These are phyloP conservation scores for Sporopachydermia quercuum DNA, from an alignment of 805 yeast species.

Conservation along the genomic window DNA sequence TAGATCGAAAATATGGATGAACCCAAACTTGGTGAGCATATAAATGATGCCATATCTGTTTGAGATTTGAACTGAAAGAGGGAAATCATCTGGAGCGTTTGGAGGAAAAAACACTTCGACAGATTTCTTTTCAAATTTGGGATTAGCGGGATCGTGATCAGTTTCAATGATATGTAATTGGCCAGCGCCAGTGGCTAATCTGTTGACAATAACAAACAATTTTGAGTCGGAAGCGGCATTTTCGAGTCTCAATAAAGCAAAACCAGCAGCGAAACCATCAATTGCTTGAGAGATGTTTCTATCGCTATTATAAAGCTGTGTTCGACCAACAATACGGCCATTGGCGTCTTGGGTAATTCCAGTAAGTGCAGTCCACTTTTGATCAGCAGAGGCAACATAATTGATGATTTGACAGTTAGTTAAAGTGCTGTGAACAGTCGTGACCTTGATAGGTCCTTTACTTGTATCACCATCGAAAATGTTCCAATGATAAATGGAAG, in stretches of 20 bases:
- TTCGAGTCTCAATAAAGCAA: constrained; percentile 60
- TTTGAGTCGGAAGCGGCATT: constrained; percentile 66
- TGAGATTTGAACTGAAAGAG: constrained; percentile 79
- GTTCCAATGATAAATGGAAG: constrained; percentile 66
- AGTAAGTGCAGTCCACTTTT: constrained; percentile 87
- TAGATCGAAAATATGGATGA: constrained; percentile 87
- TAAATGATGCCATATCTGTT: constrained; percentile 77
- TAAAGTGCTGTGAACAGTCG: constrained; percentile 72
- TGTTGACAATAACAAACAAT: constrained; percentile 85
- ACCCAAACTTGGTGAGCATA: constrained; percentile 88
- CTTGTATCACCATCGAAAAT: constrained; percentile 67
- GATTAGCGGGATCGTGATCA: constrained; percentile 77
- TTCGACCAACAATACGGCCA: constrained; percentile 90
- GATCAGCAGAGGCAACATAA: constrained; percentile 64
- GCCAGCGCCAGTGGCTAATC: constrained; percentile 65
- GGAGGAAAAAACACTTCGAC: constrained; percentile 94
- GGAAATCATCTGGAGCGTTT: constrained; percentile 93
- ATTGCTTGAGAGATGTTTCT: constrained; percentile 92
- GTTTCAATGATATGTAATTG: constrained; percentile 88
- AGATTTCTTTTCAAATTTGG: constrained; percentile 75
- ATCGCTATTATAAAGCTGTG: constrained; percentile 78
- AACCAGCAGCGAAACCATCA: constrained; percentile 93
- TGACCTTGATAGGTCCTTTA: constrained; percentile 64
- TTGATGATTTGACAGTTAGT: constrained; percentile 79
- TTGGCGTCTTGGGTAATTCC: constrained; percentile 87